Conservation (phyloP, 2,329 filamentous ascomycete species). For the Colletotrichum abscissum region DNA sequence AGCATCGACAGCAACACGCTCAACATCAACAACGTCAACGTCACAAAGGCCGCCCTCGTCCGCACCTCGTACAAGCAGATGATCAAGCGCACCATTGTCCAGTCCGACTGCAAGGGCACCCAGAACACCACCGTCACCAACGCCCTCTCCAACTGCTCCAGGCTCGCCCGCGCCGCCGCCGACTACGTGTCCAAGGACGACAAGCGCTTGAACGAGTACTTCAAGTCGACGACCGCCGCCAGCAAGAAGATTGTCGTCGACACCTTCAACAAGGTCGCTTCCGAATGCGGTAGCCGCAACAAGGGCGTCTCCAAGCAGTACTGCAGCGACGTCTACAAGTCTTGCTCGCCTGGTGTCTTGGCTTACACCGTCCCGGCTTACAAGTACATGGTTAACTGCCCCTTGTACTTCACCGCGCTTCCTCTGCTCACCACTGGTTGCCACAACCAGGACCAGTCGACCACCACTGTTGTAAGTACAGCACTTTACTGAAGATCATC, state of each 20-base stretch:
- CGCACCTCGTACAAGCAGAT: constrained; percentile 53
- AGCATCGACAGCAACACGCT: constrained; percentile 67
- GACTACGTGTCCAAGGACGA: constrained; percentile 48
- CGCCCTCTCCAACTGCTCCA: constrained; percentile 63
- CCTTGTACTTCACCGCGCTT: constrained; percentile 67
- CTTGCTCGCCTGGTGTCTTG: constrained; percentile 62
- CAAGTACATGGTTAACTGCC: constrained; percentile 71
- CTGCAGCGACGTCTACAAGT: constrained; percentile 67
- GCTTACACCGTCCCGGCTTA: constrained; percentile 69
- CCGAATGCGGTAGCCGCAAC: constrained; percentile 64
- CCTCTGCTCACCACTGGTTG: constrained; percentile 61
- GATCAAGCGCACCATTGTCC: constrained; percentile 58
- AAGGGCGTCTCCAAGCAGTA: constrained; percentile 63
- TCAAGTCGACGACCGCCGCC: constrained; percentile 62
- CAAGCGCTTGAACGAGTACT: constrained; percentile 64
- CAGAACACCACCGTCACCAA: constrained; percentile 51
- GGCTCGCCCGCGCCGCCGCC: constrained; percentile 59
- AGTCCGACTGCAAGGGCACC: constrained; percentile 62
- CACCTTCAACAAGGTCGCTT: constrained; percentile 60
- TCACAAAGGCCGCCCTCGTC: constrained; percentile 59
- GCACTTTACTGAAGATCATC: neutral
- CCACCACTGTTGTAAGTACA: constrained; percentile 54
- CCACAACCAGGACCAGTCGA: constrained; percentile 65
- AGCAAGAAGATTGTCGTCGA: constrained; percentile 59
- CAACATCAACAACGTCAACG: constrained; percentile 64